A percentile compares a stretch with the other conserved stretches of the same genome.
Evolutionary conservation across 2,329 filamentous ascomycete species (phyloP).

Genomic region (Basipetospora sp.): DNA sequence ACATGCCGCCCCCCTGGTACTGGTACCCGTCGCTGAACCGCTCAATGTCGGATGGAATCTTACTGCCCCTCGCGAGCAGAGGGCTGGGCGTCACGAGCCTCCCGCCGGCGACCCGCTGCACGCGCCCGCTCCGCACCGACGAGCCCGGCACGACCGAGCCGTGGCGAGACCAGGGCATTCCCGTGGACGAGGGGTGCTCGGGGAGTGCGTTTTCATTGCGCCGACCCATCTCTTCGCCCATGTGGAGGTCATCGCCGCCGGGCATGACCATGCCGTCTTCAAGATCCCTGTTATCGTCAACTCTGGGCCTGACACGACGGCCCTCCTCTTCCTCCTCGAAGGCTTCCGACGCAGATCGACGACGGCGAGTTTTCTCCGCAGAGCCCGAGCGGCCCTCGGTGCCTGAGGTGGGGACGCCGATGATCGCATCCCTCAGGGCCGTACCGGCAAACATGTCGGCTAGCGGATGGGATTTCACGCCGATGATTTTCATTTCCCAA

Average conservation of each 20-base stretch:
- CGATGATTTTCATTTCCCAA: constrained; percentile 15
- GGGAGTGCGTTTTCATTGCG: constrained; percentile 28
- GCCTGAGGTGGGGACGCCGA: constrained; percentile 16
- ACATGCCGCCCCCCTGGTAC: too few relatives aligned
- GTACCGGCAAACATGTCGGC: constrained; percentile 32
- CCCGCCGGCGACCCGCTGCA: constrained; percentile 16
- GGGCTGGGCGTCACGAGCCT: constrained; percentile 21
- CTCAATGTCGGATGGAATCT: constrained; percentile 25
- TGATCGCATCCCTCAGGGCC: constrained; percentile 22
- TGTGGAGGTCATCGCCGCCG: background rate
- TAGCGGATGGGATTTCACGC: constrained; percentile 28
- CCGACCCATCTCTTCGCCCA: constrained; percentile 13
- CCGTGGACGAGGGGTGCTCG: constrained; percentile 44
- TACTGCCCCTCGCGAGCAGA: constrained; percentile 20
- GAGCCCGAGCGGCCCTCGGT: too few relatives aligned
- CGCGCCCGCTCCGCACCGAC: constrained; percentile 25
- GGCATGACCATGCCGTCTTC: constrained; percentile 8
- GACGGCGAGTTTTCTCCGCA: constrained; percentile 15
- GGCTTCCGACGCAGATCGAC: constrained; percentile 29
- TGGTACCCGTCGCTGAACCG: constrained; percentile 31
- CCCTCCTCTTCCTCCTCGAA: constrained; percentile 23
- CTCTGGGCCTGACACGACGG: constrained; percentile 24
- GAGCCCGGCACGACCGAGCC: constrained; percentile 33
- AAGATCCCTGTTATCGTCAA: constrained; percentile 16
- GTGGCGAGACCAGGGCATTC: constrained; percentile 37